Base-by-base conservation (phyloP, 2,329 filamentous ascomycete genomes). In the Fusarium compactum region DNA sequence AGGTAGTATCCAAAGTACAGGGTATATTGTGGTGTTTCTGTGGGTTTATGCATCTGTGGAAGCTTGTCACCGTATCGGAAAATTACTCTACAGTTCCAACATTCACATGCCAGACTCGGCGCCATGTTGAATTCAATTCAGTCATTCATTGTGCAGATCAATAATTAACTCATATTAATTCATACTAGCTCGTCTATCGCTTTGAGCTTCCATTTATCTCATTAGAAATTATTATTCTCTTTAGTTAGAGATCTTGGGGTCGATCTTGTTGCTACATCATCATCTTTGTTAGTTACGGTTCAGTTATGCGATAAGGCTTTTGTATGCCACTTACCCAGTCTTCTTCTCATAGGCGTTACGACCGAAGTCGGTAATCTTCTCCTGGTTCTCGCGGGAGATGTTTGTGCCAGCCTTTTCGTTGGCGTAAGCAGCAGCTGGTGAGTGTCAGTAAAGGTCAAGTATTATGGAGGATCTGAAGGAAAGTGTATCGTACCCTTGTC, bases 331-430 rank as follows among this genome's bases (percentile, higher is more conserved):
- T 65, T 73, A 82, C 80, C 81, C 81, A 52, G 80, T 75, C 5
- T 62, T 40, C 75, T 81, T 82, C 69, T 82, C 80, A 20, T 77
- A 82, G 24, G 73, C 60, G 34, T 20, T 40, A 46, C 81, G 81
- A 9, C 71, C 77, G n/a, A 69, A 74, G 52, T 82, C 81, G 53
- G 79, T 80, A 29, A 80, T 78, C 78, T 82, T 82, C 75, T 82
- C 81, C 38, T 80, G 75, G 20, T 78, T 80, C 16, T 75, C 62
- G 47, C 68, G 72, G 65, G 76, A 66, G 20, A 82, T 58, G 75
- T 80, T 76, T 58, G 76, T 71, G 56, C 81, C 81, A 3, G 74
- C 70, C 75, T 81, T 81, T 62, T 80, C 76, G 68, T 76, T 65
- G 25, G 38, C 73, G 53, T 72, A 68, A 47, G 65, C 70, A 41